phyloP scores from a whole-genome alignment of 1,284 basidiomycete species.

The Porodaedalea pini region DNA sequence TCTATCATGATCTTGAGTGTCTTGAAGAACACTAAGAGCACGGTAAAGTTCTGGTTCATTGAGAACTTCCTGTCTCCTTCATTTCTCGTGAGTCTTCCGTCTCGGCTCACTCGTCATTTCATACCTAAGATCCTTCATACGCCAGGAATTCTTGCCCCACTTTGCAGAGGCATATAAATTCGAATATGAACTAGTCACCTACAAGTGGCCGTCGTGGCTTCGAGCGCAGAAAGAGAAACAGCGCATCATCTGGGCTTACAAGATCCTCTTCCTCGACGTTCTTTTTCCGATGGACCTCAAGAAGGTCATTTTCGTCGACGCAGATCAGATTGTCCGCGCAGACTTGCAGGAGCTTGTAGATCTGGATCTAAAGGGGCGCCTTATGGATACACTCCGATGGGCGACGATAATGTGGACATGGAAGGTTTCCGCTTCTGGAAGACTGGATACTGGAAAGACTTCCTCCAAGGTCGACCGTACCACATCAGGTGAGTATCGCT shows the following conservation, averaged over 20 bases:
- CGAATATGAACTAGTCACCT: slow-evolving; percentile 95
- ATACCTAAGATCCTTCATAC: neutral
- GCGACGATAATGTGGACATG: slow-evolving; percentile 91
- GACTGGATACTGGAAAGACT: slow-evolving; percentile 90
- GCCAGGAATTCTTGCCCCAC: slow-evolving; percentile 90
- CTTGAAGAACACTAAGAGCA: slow-evolving; percentile 86
- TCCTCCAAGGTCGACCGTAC: slow-evolving; percentile 77
- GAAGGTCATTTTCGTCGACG: slow-evolving; percentile 98
- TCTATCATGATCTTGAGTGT: slow-evolving; percentile 99
- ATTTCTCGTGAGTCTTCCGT: slow-evolving; percentile 66
- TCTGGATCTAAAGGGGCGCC: slow-evolving; percentile 88
- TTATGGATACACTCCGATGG: slow-evolving; percentile 97
- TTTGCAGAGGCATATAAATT: slow-evolving; percentile 88
- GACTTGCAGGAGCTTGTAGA: slow-evolving; percentile 92
- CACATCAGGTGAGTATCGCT: slow-evolving; percentile 76
- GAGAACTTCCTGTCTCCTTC: slow-evolving; percentile 98
- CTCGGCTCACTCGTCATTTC: slow-evolving; percentile 10
- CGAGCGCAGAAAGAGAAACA: slow-evolving; percentile 97
- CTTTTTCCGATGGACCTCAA: slow-evolving; percentile 97
- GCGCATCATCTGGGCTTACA: slow-evolving; percentile 99
- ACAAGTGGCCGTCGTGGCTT: slow-evolving; percentile 98
- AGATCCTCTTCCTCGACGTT: slow-evolving; percentile 97
- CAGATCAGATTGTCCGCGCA: slow-evolving; percentile 94
- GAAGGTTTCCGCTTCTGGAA: slow-evolving; percentile 99
- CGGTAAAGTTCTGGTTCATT: slow-evolving; percentile 99